Evolutionary conservation across 2,329 filamentous ascomycete species (phyloP), one percentile per base, ranked within the genome.

Genomic region (Huntiella savannae): DNA sequence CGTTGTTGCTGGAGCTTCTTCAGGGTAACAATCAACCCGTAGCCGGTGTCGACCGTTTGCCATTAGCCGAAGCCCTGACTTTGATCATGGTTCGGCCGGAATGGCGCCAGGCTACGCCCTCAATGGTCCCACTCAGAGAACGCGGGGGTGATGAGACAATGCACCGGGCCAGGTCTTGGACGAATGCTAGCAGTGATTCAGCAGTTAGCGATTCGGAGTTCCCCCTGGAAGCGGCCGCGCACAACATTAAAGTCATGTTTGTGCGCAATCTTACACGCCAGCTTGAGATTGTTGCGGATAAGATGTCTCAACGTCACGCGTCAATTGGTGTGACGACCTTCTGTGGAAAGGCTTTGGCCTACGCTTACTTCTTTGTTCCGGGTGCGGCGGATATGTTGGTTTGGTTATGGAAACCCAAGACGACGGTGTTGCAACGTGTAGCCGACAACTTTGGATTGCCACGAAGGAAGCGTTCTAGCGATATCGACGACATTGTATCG

Each of bases 341-440:
- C 58, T 85, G 83, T 46, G 87, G 84, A 50, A 92, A 91, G 61
- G 83, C 85, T 3, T 88, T 82, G 56, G 86, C 87, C 2, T 94
- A 92, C 60, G 86, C 84, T 28, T 94, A 93, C 61, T 91, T 88
- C 63, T 95, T 93, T 56, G 87, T 83, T 22, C 84, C 85, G 0
- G 84, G 84, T 4, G 74, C 93, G 46, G 81, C 84, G 5, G 85
- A 93, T 56, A 74, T 93, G 43, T 67, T 94, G 42, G 74, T 88
- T 19, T 75, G 85, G 12, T 65, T 94, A 4, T 94, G 87, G 86
- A 75, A 74, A 34, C 68, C 84, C 15, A 74, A 77, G 2, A 65
- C 78, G 3, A 76, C 78, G 48, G 64, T 76, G 37, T 69, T 93
- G 56, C 75, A 81, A 52, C 76, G 84, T 17, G 71, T 84, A 1